phyloP scores from a whole-genome alignment of 1,284 basidiomycete species.

The Cryptococcus sp. region DNA sequence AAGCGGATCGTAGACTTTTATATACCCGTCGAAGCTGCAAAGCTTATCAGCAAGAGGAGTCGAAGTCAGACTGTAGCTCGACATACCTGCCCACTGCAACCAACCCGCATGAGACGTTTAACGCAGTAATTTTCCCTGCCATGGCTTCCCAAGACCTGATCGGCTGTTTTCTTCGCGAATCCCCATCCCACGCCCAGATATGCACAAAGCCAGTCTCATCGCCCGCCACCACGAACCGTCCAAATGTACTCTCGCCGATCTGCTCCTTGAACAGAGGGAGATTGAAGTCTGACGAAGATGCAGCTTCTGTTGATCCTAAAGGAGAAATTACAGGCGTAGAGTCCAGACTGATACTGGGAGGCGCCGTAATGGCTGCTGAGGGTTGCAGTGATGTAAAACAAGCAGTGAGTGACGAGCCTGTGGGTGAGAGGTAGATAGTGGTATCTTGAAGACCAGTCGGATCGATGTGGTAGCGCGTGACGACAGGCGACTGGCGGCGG shows the following conservation, averaged over 20 bases:
- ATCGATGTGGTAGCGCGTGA: slow-evolving; percentile 35
- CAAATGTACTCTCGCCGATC: slow-evolving; percentile 17
- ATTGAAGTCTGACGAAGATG: neutral
- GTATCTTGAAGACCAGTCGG: neutral
- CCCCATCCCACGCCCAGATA: slow-evolving; percentile 45
- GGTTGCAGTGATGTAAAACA: slow-evolving; percentile 23
- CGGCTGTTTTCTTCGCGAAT: slow-evolving; percentile 15
- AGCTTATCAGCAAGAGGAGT: neutral
- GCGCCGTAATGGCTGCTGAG: slow-evolving; percentile 19
- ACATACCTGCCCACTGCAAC: slow-evolving; percentile 44
- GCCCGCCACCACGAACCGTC: slow-evolving; percentile 41
- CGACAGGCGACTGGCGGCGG: slow-evolving; percentile 26
- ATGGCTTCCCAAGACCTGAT: slow-evolving; percentile 39
- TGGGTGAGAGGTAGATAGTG: slow-evolving; percentile 15
- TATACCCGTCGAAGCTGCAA: slow-evolving; percentile 39
- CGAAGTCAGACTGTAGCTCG: neutral
- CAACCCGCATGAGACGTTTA: slow-evolving; percentile 42
- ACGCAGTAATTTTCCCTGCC: slow-evolving; percentile 41
- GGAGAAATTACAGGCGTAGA: slow-evolving; percentile 6
- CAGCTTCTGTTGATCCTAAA: slow-evolving; percentile 2
- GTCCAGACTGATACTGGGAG: neutral
- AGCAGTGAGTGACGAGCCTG: slow-evolving; percentile 20
- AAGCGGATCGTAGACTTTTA: slow-evolving; percentile 48
- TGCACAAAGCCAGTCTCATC: slow-evolving; percentile 37
- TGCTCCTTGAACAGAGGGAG: neutral